Conservation (phyloP, 2,329 filamentous ascomycete genomes). For the Bertia moriformis region DNA sequence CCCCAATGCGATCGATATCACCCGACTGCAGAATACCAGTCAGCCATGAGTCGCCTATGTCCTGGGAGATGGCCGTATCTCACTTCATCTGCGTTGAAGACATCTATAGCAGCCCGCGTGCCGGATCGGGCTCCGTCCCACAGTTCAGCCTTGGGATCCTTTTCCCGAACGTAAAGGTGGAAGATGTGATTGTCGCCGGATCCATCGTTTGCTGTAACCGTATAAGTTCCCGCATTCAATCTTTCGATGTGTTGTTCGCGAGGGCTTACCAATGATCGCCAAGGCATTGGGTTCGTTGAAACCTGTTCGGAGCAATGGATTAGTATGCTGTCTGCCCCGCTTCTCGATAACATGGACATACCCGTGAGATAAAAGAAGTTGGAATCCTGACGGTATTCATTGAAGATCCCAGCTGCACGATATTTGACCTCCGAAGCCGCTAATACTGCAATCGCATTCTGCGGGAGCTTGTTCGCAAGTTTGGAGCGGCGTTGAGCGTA, state of each 20-base stretch:
- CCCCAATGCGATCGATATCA: background rate
- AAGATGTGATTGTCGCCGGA: conserved; percentile 39
- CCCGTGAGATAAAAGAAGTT: conserved; percentile 64
- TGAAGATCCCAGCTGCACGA: conserved; percentile 56
- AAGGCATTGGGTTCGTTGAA: conserved; percentile 62
- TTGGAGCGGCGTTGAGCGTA: conserved; percentile 52
- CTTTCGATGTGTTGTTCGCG: conserved; percentile 13
- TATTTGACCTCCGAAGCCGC: conserved; percentile 54
- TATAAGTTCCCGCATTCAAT: too few species aligned
- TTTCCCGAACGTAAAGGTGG: conserved; percentile 56
- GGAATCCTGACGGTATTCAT: conserved; percentile 60
- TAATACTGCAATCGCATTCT: conserved; percentile 49
- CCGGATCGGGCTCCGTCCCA: conserved; percentile 65
- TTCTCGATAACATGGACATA: background rate
- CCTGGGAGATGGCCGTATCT: too few species aligned
- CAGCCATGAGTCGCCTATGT: background rate
- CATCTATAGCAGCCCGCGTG: conserved; percentile 52
- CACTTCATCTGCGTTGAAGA: conserved; percentile 60
- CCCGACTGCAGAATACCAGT: background rate
- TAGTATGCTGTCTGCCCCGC: background rate
- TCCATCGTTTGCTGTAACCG: background rate
- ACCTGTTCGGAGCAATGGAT: background rate
- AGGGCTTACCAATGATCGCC: conserved; percentile 42
- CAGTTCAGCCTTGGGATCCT: conserved; percentile 48
- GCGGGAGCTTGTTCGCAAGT: conserved; percentile 48